Percentiles rank a stretch among this genome's conserved stretches.
Evolutionary conservation across 106 monocot genomes (phyloP).

Genomic region (Chionographis japonica): DNA sequence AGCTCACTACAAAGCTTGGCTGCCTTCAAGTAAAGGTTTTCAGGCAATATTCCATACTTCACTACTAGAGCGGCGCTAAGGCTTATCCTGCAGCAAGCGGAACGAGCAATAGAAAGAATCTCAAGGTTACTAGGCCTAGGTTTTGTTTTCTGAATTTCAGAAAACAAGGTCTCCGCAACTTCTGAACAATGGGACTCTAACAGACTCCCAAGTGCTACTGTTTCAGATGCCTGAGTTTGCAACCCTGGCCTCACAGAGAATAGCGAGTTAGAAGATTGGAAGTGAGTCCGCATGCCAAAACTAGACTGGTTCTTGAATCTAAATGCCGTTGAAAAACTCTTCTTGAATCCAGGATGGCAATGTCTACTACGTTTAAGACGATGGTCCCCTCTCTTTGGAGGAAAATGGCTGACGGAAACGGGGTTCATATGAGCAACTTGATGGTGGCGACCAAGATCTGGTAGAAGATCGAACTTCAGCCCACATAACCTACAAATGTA

Average conservation of each 20-base stretch:
- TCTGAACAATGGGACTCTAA: constrained; percentile 60
- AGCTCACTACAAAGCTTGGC: constrained; percentile 91
- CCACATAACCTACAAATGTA: constrained; percentile 70
- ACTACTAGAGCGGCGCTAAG: constrained; percentile 43
- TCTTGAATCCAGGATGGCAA: constrained; percentile 54
- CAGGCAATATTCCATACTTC: constrained; percentile 59
- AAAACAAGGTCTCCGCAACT: constrained; percentile 74
- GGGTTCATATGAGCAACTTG: constrained; percentile 65
- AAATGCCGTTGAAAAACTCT: constrained; percentile 26
- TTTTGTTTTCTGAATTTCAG: constrained; percentile 62
- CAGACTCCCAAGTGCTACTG: constrained; percentile 42
- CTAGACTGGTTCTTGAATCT: constrained; percentile 46
- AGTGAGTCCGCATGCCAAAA: constrained; percentile 38
- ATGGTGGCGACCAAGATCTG: constrained; percentile 86
- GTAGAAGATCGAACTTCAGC: constrained; percentile 75
- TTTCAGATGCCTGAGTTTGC: constrained; percentile 45
- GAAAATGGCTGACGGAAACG: constrained; percentile 25
- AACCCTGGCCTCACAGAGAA: constrained; percentile 27
- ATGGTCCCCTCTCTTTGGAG: constrained; percentile 36
- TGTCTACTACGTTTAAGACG: constrained; percentile 44
- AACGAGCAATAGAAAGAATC: constrained; percentile 67
- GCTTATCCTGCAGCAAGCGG: constrained; percentile 62
- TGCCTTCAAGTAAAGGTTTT: constrained; percentile 70
- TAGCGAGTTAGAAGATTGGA: constrained; percentile 33
- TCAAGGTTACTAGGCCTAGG: constrained; percentile 67